Evolutionary conservation across 768 basidiomycete species (phyloP).

Genomic region (Termitomyces sp.): DNA sequence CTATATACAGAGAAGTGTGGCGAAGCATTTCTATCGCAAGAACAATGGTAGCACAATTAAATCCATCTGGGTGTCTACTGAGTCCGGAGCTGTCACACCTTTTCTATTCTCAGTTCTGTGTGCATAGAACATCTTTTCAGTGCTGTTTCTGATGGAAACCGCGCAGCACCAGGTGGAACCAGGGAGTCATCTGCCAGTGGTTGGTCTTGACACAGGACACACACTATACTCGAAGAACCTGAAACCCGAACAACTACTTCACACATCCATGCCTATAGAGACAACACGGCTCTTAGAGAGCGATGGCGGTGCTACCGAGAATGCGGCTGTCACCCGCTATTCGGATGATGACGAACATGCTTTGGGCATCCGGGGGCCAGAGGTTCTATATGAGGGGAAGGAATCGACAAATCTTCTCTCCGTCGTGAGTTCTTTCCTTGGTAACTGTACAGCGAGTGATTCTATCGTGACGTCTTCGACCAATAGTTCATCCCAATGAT

Average conservation of each 20-base stretch:
- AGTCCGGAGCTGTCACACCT: too few species aligned
- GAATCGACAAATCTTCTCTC: background rate
- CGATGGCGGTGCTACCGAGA: background rate
- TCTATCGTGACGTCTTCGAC: background rate
- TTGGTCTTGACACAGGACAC: too few species aligned
- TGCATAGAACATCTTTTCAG: background rate
- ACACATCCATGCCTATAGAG: background rate
- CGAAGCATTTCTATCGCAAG: background rate
- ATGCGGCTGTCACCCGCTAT: background rate
- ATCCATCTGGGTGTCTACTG: background rate
- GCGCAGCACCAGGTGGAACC: background rate
- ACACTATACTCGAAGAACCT: too few species aligned
- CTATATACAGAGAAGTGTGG: background rate
- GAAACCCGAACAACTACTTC: background rate
- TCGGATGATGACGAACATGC: background rate
- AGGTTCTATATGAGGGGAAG: background rate
- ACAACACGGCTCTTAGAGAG: background rate
- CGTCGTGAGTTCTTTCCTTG: background rate
- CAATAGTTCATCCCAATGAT: slow-evolving; percentile 42
- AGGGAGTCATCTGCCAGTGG: background rate
- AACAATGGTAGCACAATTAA: background rate
- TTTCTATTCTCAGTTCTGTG: too few species aligned
- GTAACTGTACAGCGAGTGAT: background rate
- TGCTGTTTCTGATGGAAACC: background rate
- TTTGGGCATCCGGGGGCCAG: background rate